Evolutionary conservation across 2,329 filamentous ascomycete genomes (phyloP), one percentile per base, ranked within the genome.

Genomic region (Colletotrichum sp.): DNA sequence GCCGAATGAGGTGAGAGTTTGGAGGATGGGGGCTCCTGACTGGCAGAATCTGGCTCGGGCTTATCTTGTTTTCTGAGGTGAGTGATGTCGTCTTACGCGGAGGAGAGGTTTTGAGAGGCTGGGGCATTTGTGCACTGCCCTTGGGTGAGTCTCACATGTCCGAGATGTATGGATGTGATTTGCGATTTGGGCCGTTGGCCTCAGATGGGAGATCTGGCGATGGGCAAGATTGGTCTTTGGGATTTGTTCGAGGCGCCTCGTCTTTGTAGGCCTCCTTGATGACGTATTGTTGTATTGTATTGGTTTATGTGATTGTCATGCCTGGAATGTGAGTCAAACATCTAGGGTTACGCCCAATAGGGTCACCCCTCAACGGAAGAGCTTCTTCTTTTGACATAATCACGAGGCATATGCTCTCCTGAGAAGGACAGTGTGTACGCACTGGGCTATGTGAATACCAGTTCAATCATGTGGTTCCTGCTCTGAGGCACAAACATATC

Each of bases 401-500:
- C n/a, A 49, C n/a, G 8, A 49, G 44, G 0, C 9, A 13, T 8
- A 44, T 13, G 1, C n/a, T 52, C n/a, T 52, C 6, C 10, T 52
- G 0, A 5, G n/a, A 9, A 8, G 44, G 10, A 52, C 44, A 52
- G 44, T 52, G 44, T 13, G 0, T 21, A 3, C 44, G n/a, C 44
- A 52, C 44, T 52, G 44, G 44, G 18, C 44, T 8, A 0, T 3
- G 44, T 52, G 44, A 52, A 52, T 52, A 1, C 44, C 44, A 21
- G 10, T 3, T 21, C 44, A 21, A 0, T 0, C 2, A 3, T 21
- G n/a, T 21, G 44, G n/a, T 4, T 21, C n/a, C 5, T 52, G 8
- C 44, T 7, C 10, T 8, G 4, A 52, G 44, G 44, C 44, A 52
- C 44, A 6, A 21, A 0, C 6, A 52, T 13, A 21, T 1, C 44